These are phyloP conservation scores for Luffa aegyptiaca DNA, from an alignment of 306 rosid genomes.

Conservation along the genomic window DNA sequence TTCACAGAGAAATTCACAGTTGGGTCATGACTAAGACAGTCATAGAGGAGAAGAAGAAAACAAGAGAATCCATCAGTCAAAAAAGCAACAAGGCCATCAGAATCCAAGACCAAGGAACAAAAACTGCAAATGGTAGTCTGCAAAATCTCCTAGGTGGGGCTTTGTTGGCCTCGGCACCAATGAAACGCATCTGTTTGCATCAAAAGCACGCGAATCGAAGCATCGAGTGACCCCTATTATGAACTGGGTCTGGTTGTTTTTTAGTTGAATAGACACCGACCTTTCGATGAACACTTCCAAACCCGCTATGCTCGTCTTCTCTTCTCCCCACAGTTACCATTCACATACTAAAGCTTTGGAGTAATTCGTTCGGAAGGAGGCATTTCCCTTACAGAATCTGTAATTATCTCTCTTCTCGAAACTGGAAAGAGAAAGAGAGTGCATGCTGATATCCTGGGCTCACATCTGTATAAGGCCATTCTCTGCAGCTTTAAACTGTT, in stretches of 20 bases:
- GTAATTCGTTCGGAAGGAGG: background rate
- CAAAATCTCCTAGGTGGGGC: constrained; percentile 36
- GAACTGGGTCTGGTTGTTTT: constrained; percentile 37
- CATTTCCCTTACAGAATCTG: constrained; percentile 14
- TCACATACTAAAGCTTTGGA: background rate
- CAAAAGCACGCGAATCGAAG: constrained; percentile 84
- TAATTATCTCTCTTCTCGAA: constrained; percentile 4
- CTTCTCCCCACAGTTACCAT: background rate
- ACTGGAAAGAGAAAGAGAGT: constrained; percentile 35
- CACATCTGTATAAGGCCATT: constrained; percentile 31
- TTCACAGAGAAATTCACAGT: background rate
- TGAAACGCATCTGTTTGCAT: constrained; percentile 36
- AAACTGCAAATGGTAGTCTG: constrained; percentile 48
- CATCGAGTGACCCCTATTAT: constrained; percentile 24
- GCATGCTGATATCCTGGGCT: constrained; percentile 62
- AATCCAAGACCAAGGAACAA: constrained; percentile 40
- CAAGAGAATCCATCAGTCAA: constrained; percentile 23
- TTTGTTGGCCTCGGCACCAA: constrained; percentile 15
- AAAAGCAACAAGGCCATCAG: constrained; percentile 24
- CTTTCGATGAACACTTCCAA: constrained; percentile 45
- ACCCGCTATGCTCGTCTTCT: too few relatives aligned
- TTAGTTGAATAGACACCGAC: constrained; percentile 56
- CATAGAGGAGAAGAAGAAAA: constrained; percentile 2
- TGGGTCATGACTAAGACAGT: constrained; percentile 17
- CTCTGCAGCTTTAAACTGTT: constrained; percentile 75